These are phyloP conservation scores for Dryadomyces quercivorus DNA, from an alignment of 2,329 filamentous ascomycete genomes.

Conservation along the genomic window DNA sequence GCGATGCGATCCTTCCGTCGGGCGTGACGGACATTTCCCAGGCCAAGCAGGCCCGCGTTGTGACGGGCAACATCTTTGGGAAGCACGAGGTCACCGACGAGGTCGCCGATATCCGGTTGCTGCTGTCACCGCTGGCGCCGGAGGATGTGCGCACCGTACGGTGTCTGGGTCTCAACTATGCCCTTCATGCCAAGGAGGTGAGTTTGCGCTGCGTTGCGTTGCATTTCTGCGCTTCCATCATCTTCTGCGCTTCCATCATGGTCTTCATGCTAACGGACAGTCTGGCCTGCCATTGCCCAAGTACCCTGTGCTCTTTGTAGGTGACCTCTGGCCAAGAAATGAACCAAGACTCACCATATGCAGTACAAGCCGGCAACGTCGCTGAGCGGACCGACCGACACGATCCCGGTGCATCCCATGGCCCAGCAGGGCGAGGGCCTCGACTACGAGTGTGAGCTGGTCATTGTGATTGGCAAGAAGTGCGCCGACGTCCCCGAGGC, in stretches of 20 bases:
- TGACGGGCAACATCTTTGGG: slow-evolving; percentile 55
- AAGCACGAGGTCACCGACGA: slow-evolving; percentile 51
- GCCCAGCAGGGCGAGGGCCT: slow-evolving; percentile 55
- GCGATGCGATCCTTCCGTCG: slow-evolving; percentile 56
- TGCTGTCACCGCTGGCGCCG: slow-evolving; percentile 52
- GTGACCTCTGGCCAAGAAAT: slow-evolving; percentile 9
- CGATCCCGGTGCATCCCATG: slow-evolving; percentile 52
- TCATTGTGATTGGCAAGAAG: slow-evolving; percentile 57
- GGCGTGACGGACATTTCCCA: slow-evolving; percentile 49
- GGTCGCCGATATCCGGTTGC: slow-evolving; percentile 37
- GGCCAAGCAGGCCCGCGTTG: slow-evolving; percentile 47
- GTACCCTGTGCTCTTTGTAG: slow-evolving; percentile 59
- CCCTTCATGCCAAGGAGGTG: slow-evolving; percentile 56
- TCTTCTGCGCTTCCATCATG: too few species aligned
- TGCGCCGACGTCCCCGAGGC: slow-evolving; percentile 53
- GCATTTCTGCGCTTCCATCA: too few species aligned
- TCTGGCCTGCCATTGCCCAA: slow-evolving; percentile 56
- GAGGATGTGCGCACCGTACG: slow-evolving; percentile 54
- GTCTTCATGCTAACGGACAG: slow-evolving; percentile 10
- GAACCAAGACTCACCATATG: background rate
- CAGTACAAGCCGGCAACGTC: slow-evolving; percentile 57
- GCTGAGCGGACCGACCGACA: slow-evolving; percentile 49
- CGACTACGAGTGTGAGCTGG: slow-evolving; percentile 74
- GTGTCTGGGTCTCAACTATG: slow-evolving; percentile 62
- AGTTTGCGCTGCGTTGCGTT: background rate